Base-by-base conservation (phyloP, 2,329 filamentous ascomycete genomes). In the Knoxdaviesia capensis region DNA sequence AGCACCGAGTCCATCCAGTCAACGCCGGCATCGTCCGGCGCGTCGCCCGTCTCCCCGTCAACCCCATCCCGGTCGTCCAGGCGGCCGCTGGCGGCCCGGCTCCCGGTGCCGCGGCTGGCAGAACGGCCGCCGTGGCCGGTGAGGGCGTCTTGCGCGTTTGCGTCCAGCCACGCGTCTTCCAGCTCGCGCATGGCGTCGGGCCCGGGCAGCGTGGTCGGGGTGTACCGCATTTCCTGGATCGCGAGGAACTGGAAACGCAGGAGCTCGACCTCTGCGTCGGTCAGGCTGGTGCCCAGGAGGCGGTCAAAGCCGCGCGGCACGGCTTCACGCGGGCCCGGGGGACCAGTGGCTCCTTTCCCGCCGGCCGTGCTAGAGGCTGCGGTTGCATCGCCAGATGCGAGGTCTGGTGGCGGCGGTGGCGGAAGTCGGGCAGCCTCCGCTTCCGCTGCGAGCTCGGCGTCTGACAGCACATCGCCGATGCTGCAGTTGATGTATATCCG, bases 401-500 rank as follows among this genome's bases (percentile, higher is more conserved):
- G 20, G 20, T 20, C 20, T 20, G 20, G 20, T 20, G 20, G 20
- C 32, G 54, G 51, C 53, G 58, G 53, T 33, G 54, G 57, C 1
- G 56, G 59, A 6, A 55, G 53, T 9, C 50, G 53, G 10, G 66
- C 58, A 7, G 60, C 60, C 50, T 59, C 56, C 32, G 71, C 69
- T 62, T 94, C 87, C 9, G 66, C 68, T 1, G 67, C 68, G 28
- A 96, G 70, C 44, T 94, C 85, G 1, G 65, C 54, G 8, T 70
- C 55, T 0, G 79, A 71, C 8, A 96, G 69, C 30, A 71, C 65
- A 56, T 83, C 77, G 43, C 86, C 86, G 45, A 96, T 82, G 48
- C 84, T 88, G 67, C 88, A 96, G 63, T 93, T 92, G 46, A 96
- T 79, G 57, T 93, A 94, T 52, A 93, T 72, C 38, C 80, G 70